Evolutionary conservation across 352 stramenopile genomes (phyloP).

Genomic region (Phytopythium helicoides): DNA sequence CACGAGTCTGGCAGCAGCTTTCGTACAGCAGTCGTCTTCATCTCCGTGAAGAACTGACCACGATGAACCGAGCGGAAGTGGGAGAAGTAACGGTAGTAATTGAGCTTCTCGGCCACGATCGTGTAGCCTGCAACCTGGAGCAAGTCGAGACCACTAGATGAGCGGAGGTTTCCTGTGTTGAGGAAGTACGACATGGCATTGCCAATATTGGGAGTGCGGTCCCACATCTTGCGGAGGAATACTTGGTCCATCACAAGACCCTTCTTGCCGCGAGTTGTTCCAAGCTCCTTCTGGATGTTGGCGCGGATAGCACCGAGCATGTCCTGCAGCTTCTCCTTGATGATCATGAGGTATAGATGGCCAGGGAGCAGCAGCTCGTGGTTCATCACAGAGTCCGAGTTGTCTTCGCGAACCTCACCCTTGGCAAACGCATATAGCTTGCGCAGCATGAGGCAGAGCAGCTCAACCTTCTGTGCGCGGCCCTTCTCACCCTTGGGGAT

Average conservation of each 20-base stretch:
- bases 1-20: conserved; percentile 99
- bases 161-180: conserved; percentile 98
- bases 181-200: conserved; percentile 98
- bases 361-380: conserved; percentile 96
- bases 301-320: conserved; percentile 72
- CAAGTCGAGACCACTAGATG: conserved; percentile 96
- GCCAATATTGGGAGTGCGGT: conserved; percentile 88
- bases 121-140: conserved; percentile 98
- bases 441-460: conserved; percentile 95
- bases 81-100: conserved; percentile 98
- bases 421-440: conserved; percentile 98
- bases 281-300: conserved; percentile 79
- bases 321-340: conserved; percentile 99
- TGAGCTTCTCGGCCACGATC: conserved; percentile 99
- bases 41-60: conserved; percentile 99
- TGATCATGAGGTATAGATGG: conserved; percentile 94
- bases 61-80: conserved; percentile 99
- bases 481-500: conserved; percentile 89
- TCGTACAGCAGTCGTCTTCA: conserved; percentile 99
- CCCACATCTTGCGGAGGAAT: conserved; percentile 94
- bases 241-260: conserved; percentile 74
- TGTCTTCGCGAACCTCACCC: conserved; percentile 94
- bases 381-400: conserved; percentile 98
- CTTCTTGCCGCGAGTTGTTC: conserved; percentile 44
- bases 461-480: conserved; percentile 89